phyloP scores from a whole-genome alignment of 1,284 basidiomycete genomes.

The Irpex rosettiformis region DNA sequence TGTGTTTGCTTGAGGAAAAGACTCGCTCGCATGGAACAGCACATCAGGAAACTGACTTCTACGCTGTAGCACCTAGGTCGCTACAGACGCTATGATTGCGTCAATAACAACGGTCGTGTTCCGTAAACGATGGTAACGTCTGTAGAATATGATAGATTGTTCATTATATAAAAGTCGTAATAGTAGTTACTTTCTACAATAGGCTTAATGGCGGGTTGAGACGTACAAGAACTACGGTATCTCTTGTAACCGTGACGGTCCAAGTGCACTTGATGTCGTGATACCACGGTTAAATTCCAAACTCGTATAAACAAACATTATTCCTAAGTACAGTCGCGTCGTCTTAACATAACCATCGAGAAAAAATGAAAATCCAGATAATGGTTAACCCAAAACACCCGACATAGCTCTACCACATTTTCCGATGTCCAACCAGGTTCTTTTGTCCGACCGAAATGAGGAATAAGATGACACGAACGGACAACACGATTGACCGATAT shows the following conservation, averaged over 20 bases:
- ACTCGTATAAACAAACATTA: not conserved
- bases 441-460: not conserved
- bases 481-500: constrained; percentile 1
- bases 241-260: too few relatives aligned
- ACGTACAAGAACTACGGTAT: too few relatives aligned
- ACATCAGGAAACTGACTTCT: not conserved
- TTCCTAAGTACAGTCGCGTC: not conserved
- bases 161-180: not conserved
- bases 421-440: not conserved
- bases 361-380: not conserved
- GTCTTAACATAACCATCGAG: not conserved
- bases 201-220: too few relatives aligned
- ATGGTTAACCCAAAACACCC: not conserved
- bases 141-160: not conserved
- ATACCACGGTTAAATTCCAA: not conserved
- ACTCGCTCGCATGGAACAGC: constrained; percentile 8
- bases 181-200: not conserved
- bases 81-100: not conserved
- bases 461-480: constrained; percentile 3
- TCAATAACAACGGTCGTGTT: not conserved
- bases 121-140: not conserved
- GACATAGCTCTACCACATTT: not conserved
- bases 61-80: not conserved
- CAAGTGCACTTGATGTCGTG: too few relatives aligned
- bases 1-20: constrained; percentile 8